Percentiles rank a stretch among this genome's conserved stretches.
Conservation (phyloP, 176 grass and related monocot species). For the Cenchrus fungigraminus region DNA sequence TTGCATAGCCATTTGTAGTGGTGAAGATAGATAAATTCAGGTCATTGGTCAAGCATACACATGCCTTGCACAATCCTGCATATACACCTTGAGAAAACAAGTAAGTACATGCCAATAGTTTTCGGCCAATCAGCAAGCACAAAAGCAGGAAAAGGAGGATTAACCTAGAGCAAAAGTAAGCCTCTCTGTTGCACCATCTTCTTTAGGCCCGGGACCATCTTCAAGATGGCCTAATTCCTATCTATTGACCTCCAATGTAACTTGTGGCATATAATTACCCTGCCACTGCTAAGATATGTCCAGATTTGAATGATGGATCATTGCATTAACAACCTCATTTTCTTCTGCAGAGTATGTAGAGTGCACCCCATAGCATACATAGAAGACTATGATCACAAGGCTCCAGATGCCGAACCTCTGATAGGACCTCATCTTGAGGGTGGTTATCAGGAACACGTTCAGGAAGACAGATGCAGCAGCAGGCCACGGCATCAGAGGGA, state of each 20-base stretch:
- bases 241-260: conserved; percentile 25
- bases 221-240: conserved; percentile 13
- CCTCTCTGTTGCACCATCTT: conserved; percentile 30
- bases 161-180: conserved; percentile 47
- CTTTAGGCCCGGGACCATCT: conserved; percentile 37
- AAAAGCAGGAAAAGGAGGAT: conserved; percentile 41
- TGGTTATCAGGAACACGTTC: conserved; percentile 86
- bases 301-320: conserved; percentile 47
- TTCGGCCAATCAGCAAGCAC: conserved; percentile 46
- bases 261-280: conserved; percentile 5
- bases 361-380: conserved; percentile 83
- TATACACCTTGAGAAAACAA: conserved; percentile 41
- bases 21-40: conserved; percentile 10
- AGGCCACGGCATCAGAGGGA: conserved; percentile 97
- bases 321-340: conserved; percentile 56
- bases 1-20: conserved; percentile 1
- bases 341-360: conserved; percentile 88
- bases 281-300: conserved; percentile 48
- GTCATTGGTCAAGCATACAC: conserved; percentile 22
- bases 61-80: conserved; percentile 36
- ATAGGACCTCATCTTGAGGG: conserved; percentile 71
- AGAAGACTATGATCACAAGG: conserved; percentile 55
- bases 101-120: conserved; percentile 44
- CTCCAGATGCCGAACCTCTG: conserved; percentile 78
- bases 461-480: conserved; percentile 84